Evolutionary conservation across 768 basidiomycete genomes (phyloP).

Genomic region (Botryobasidium botryosum): DNA sequence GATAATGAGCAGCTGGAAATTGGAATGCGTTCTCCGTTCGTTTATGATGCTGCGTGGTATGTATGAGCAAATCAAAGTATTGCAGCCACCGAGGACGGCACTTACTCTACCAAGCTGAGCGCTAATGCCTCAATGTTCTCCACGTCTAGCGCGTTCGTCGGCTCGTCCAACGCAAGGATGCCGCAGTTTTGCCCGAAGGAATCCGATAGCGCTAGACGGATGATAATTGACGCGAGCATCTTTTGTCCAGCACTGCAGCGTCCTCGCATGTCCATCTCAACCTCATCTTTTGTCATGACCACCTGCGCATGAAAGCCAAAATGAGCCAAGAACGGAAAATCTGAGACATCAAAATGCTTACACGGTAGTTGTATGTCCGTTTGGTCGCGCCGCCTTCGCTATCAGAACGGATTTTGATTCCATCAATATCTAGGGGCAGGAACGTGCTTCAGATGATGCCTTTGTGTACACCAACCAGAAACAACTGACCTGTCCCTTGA

Average conservation of each 20-base stretch:
- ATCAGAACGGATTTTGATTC: constrained; percentile 88
- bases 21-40: constrained; percentile 71
- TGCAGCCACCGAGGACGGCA: constrained; percentile 8
- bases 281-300: constrained; percentile 98
- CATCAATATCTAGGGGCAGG: constrained; percentile 68
- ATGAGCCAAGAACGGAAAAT: constrained; percentile 3
- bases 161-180: constrained; percentile 93
- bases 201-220: constrained; percentile 90
- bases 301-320: constrained; percentile 51
- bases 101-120: constrained; percentile 78
- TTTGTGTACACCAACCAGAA: constrained; percentile 7
- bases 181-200: constrained; percentile 97
- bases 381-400: constrained; percentile 78
- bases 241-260: constrained; percentile 98
- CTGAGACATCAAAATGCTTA: constrained; percentile 25
- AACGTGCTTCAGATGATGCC: background rate
- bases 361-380: constrained; percentile 92
- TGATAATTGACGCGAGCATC: constrained; percentile 95
- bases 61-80: constrained; percentile 18
- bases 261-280: constrained; percentile 99
- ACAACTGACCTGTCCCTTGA: constrained; percentile 73
- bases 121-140: constrained; percentile 95
- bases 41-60: constrained; percentile 96
- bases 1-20: constrained; percentile 93
- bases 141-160: constrained; percentile 89